Base-by-base conservation (phyloP, 306 rosid genomes). In the Malus asiatica region DNA sequence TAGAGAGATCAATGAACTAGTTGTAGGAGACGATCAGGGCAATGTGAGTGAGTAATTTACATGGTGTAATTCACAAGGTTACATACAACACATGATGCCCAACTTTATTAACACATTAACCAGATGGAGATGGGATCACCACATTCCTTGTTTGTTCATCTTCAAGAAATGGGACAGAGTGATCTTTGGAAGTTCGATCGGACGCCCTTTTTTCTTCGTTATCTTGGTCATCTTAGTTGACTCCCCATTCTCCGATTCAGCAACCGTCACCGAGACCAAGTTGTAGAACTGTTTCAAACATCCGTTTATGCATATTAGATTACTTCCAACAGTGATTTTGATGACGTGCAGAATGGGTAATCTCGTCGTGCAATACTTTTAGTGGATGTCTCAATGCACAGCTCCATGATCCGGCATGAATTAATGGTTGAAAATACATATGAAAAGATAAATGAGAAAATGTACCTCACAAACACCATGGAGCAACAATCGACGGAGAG, bases 391-490 rank as follows among this genome's bases (percentile, higher is more conserved):
- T 27, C 23, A 55, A 52, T 5, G 25, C 32, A 59, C 4, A 13
- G 29, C 48, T 38, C 33, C 25, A 62, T 20, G 62, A 12, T 11
- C 29, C 32, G 44, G 13, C 40, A 79, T 29, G 16, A 62, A 12
- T 12, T 14, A 45, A 45, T 45, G 0, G 16, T 45, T 45, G 16
- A 12, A 45, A 45, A 13, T 45, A 45, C 14, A 44, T 45, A 45
- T 0, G 51, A 13, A 45, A 48, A 15, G 30, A 35, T 11, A 66
- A 14, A 51, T 18, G 46, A 27, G 77, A 57, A 63, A 78, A 70
- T 42, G 68, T 84, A 95, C 98, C 97, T 95, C 99, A 69, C 97
- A 95, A 53, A 95, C 93, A 20, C 99, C 99, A 79, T 95, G 99
- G 66, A 95, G 86, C 80, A 92, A 80, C 79, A 95, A 75, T 78